Evolutionary conservation across 2,329 filamentous ascomycete genomes (phyloP).

Genomic region (Arthrinium phaeospermum): DNA sequence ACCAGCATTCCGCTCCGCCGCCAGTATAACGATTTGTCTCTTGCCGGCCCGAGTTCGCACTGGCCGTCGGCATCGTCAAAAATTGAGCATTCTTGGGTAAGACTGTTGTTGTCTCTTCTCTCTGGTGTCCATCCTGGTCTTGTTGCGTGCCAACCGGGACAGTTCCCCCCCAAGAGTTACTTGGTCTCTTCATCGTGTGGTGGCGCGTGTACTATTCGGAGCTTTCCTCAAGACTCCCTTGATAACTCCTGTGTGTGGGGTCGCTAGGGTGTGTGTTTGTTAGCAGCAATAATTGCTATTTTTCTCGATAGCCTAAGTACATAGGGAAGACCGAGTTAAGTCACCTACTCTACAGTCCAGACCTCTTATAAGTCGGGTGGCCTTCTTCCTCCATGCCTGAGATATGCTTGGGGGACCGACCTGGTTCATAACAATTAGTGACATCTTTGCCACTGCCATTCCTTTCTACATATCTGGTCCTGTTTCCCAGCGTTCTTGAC

Average conservation of each 20-base stretch:
- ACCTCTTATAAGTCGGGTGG: slow-evolving; percentile 40
- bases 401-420: slow-evolving; percentile 30
- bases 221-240: slow-evolving; percentile 37
- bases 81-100: slow-evolving; percentile 39
- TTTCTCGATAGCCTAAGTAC: slow-evolving; percentile 23
- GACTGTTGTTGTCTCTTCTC: slow-evolving; percentile 33
- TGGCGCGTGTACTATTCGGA: slow-evolving; percentile 35
- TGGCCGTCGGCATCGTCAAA: slow-evolving; percentile 30
- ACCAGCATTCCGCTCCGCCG: slow-evolving; percentile 35
- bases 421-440: slow-evolving; percentile 34
- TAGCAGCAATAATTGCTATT: slow-evolving; percentile 32
- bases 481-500: slow-evolving; percentile 42
- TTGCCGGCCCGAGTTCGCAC: slow-evolving; percentile 16
- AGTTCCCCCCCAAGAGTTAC: slow-evolving; percentile 19
- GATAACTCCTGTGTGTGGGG: slow-evolving; percentile 30
- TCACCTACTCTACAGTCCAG: slow-evolving; percentile 7
- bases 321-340: slow-evolving; percentile 13
- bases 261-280: slow-evolving; percentile 30
- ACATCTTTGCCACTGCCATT: slow-evolving; percentile 43
- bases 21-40: slow-evolving; percentile 22
- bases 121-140: slow-evolving; percentile 29
- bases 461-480: slow-evolving; percentile 44
- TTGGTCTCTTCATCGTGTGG: slow-evolving; percentile 28
- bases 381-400: slow-evolving; percentile 40
- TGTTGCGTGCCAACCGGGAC: slow-evolving; percentile 37